These are phyloP conservation scores for Rhododendron ferrugineum DNA, from an alignment of 148 eudicot genomes.

Conservation along the genomic window DNA sequence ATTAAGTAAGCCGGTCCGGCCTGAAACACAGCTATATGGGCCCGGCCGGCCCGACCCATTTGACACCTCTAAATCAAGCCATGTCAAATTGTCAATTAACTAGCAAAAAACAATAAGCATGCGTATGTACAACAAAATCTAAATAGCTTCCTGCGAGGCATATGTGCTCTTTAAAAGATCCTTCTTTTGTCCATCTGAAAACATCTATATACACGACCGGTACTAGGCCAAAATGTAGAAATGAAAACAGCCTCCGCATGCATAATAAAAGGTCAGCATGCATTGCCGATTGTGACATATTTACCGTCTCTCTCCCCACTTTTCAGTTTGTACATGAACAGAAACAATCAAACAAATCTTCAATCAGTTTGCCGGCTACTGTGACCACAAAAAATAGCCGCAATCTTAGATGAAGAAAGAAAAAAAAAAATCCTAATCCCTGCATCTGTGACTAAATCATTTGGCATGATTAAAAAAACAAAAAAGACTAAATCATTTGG, in stretches of 20 bases:
- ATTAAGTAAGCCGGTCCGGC: no score
- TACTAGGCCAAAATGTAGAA: neutral
- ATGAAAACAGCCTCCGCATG: slow-evolving; percentile 10
- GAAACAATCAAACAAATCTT: neutral
- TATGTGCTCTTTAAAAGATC: neutral
- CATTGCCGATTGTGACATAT: neutral
- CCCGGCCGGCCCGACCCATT: neutral
- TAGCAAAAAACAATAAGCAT: neutral
- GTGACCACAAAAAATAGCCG: neutral
- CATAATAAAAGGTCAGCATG: slow-evolving; percentile 28
- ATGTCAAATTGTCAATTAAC: neutral
- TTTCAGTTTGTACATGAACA: neutral
- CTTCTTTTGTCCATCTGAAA: neutral
- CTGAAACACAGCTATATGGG: no score
- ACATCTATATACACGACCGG: neutral
- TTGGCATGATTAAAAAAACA: neutral
- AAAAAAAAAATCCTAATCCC: neutral
- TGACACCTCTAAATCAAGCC: neutral
- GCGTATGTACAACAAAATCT: neutral
- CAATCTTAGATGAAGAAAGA: neutral
- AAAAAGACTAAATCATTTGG: neutral
- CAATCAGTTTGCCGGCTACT: neutral
- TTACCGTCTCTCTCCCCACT: neutral
- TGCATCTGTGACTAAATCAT: neutral
- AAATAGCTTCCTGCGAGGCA: neutral